A percentile compares a stretch with the other conserved stretches of the same genome.
These are phyloP conservation scores for Neofusicoccum umdonicola DNA, from an alignment of 2,329 filamentous ascomycete genomes.

Conservation along the genomic window DNA sequence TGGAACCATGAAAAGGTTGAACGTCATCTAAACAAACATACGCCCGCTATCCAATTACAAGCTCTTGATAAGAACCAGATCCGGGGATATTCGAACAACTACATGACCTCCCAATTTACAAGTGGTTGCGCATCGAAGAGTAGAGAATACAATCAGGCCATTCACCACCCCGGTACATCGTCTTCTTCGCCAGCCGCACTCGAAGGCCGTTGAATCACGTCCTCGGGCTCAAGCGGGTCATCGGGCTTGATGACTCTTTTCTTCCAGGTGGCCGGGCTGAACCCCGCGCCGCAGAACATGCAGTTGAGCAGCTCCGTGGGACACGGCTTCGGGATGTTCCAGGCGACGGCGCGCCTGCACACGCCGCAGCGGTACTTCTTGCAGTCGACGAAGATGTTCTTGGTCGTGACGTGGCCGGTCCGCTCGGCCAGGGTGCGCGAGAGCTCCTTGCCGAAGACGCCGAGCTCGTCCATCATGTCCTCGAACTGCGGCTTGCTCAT, in stretches of 20 bases:
- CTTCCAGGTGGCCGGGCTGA: constrained; percentile 2
- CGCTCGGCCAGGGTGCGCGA: neutral
- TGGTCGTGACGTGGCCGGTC: too few relatives aligned
- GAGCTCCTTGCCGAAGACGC: constrained; percentile 11
- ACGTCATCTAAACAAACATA: too few relatives aligned
- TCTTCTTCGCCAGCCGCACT: neutral
- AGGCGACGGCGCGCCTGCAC: neutral
- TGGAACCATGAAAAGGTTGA: too few relatives aligned
- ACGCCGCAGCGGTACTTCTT: constrained; percentile 6
- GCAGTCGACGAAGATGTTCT: constrained; percentile 3
- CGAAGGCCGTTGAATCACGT: neutral
- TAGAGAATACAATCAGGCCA: too few relatives aligned
- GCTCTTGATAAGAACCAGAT: too few relatives aligned
- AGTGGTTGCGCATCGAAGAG: too few relatives aligned
- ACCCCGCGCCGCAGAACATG: constrained; percentile 11
- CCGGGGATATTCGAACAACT: neutral
- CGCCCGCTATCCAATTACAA: too few relatives aligned
- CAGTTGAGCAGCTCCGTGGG: constrained; percentile 11
- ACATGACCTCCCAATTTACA: too few relatives aligned
- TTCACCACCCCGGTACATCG: neutral
- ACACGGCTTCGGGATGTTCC: constrained; percentile 4
- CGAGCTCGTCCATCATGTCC: constrained; percentile 15
- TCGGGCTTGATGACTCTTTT: neutral
- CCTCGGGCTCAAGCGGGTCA: neutral
- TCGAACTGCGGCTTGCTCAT: neutral